Evolutionary conservation across 179 eudicot species (phyloP).

Genomic region (Vitellaria paradoxa): DNA sequence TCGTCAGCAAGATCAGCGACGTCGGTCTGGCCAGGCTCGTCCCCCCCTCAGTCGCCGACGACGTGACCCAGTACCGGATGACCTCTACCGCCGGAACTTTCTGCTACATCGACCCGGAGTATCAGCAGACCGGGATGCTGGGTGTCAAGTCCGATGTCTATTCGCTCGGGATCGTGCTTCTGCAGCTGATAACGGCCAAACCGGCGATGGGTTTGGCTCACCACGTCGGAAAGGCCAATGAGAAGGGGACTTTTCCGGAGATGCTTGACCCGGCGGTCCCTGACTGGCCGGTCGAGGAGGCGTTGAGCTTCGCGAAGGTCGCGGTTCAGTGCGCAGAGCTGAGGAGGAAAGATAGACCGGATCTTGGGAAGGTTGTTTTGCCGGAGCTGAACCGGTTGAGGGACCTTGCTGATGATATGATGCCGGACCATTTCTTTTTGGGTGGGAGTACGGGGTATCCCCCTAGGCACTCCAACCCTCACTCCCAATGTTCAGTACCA

Average conservation of each 20-base stretch:
- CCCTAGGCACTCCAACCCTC: not conserved
- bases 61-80: constrained; percentile 33
- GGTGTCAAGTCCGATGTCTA: constrained; percentile 41
- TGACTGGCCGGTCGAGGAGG: constrained; percentile 40
- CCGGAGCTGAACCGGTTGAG: constrained; percentile 34
- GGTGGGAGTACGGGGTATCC: constrained; percentile 8
- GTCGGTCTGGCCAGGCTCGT: constrained; percentile 46
- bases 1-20: constrained; percentile 42
- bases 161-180: constrained; percentile 32
- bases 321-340: constrained; percentile 31
- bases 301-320: constrained; percentile 20
- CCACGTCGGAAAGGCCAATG: constrained; percentile 21
- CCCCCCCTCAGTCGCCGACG: constrained; percentile 31
- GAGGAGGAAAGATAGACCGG: constrained; percentile 40
- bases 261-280: constrained; percentile 30
- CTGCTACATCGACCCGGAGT: constrained; percentile 43
- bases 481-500: no score
- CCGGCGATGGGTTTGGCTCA: constrained; percentile 41
- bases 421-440: not conserved
- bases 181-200: constrained; percentile 36
- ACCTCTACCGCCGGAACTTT: constrained; percentile 40
- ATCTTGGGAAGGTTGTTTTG: constrained; percentile 31
- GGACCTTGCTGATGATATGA: constrained; percentile 21
- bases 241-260: constrained; percentile 25
- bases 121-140: constrained; percentile 42